Percentiles rank a stretch among this genome's conserved stretches.
Conservation (phyloP, 2,329 filamentous ascomycete species). For the Diplodia intermedia region DNA sequence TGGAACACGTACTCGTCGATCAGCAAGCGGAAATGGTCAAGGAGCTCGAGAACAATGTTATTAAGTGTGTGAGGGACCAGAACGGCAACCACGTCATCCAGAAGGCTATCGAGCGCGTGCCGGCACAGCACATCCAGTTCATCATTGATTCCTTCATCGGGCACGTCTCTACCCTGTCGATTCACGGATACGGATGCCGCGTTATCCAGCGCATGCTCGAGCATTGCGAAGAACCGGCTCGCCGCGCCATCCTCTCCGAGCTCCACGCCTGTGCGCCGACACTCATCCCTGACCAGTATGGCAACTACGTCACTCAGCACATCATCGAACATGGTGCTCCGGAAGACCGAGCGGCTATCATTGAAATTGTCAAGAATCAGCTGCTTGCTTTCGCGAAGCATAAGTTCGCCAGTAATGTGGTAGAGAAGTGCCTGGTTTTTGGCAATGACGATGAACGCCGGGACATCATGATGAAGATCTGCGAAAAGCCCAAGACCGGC, state of each 20-base stretch:
- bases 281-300: conserved; percentile 85
- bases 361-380: conserved; percentile 73
- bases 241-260: conserved; percentile 75
- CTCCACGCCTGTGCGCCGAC: conserved; percentile 73
- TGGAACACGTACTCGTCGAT: conserved; percentile 89
- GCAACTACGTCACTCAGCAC: conserved; percentile 96
- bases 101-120: conserved; percentile 84
- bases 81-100: conserved; percentile 98
- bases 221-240: conserved; percentile 75
- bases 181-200: conserved; percentile 86
- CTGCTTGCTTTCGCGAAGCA: conserved; percentile 84
- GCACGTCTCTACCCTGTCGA: conserved; percentile 75
- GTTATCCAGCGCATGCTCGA: conserved; percentile 94
- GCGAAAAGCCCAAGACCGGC: conserved; percentile 69
- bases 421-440: conserved; percentile 85
- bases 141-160: conserved; percentile 81
- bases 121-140: conserved; percentile 79
- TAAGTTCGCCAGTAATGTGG: conserved; percentile 96
- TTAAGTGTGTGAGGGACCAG: conserved; percentile 81
- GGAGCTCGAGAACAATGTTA: conserved; percentile 78
- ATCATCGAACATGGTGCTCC: conserved; percentile 79
- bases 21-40: conserved; percentile 85
- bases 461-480: conserved; percentile 66
- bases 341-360: conserved; percentile 75
- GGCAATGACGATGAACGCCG: conserved; percentile 73